Evolutionary conservation across 2,329 filamentous ascomycete species (phyloP), one percentile per base, ranked within the genome.

Genomic region (Colletotrichum sp.): DNA sequence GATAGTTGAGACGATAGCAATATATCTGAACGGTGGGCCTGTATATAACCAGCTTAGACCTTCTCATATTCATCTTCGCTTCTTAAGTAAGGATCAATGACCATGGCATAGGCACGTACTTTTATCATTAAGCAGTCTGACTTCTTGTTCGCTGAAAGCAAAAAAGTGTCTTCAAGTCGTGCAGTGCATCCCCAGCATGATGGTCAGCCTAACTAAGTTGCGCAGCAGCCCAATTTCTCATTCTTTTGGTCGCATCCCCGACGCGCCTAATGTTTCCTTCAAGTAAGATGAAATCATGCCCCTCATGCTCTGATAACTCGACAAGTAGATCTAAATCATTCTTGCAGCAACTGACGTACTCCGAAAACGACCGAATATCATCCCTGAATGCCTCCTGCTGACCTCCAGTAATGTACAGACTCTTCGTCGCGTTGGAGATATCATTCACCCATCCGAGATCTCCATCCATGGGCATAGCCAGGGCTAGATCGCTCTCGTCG

Each of bases 241-340:
- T 84, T 55, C 80, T 72, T 16, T 74, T 75, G 6, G 81, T 84
- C 8, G 82, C 82, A 34, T 80, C 77, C 3, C 81, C 83, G 6
- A 81, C 77, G 1, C 77, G 55, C 12, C 75, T 74, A 18, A 71
- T 64, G 34, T 79, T 63, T 6, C 80, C 80, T 73, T 85, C 82
- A 12, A 84, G 55, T 21, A 83, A 39, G 12, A 85, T 80, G 57
- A 82, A 84, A 21, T 84, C 83, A 30, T 85, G 84, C 1, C 82
- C 83, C 48, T 84, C 82, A 1, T 77, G 78, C 16, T 81, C 81
- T 4, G 73, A 34, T 48, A 82, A 72, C 26, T 84, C 81, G 4
- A 84, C 34, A n/a, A 73, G 77, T 4, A 85, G 78, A 4, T 81
- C 77, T 10, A 82, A n/a, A 79, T 80, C 55, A 69, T 66, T 32